Evolutionary conservation across 1,284 basidiomycete species (phyloP), one percentile per base, ranked within the genome.

Genomic region (Pyrrhoderma noxium): DNA sequence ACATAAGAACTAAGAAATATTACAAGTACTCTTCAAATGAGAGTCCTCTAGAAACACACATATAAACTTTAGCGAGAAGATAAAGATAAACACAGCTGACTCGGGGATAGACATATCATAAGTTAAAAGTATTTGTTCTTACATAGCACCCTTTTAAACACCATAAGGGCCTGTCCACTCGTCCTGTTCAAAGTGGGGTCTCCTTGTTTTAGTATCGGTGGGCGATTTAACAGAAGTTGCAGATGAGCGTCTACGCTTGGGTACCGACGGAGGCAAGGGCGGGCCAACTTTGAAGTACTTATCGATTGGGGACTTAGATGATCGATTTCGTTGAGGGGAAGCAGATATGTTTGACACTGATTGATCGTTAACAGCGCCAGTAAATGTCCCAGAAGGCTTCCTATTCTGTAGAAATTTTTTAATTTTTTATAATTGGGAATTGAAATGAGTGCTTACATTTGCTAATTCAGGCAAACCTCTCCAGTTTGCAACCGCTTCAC

Each of bases 401-500:
- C 27, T 31, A 31, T 31, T 31, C 27, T 31, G 27, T 31, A 31
- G 7, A 11, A 31, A 31, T n/a, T n/a, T n/a, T 59, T 52, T 9
- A 61, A 75, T 64, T 76, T 79, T 62, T 81, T 79, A 60, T 80
- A 81, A 80, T 82, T 58, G 41, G 9, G 52, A 36, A 41, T 44
- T 56, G 58, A 35, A 43, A 55, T 23, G 31, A 16, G 35, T 36
- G 61, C 76, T 59, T 58, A 89, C 87, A 3, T 78, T 85, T 65
- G 89, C 85, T 8, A 90, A 71, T 58, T 89, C 86, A 21, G 87
- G 87, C 59, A 83, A 85, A 3, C 87, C 88, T 56, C 85, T 70
- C 87, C 88, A 90, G 47, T 75, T 76, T 1, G 83, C 78, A 42
- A 89, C 73, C 21, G 84, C 84, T 61, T 90, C 88, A 58, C 83